Base-by-base conservation (phyloP, 176 grass and related monocot genomes). In the Musa troglodytarum region DNA sequence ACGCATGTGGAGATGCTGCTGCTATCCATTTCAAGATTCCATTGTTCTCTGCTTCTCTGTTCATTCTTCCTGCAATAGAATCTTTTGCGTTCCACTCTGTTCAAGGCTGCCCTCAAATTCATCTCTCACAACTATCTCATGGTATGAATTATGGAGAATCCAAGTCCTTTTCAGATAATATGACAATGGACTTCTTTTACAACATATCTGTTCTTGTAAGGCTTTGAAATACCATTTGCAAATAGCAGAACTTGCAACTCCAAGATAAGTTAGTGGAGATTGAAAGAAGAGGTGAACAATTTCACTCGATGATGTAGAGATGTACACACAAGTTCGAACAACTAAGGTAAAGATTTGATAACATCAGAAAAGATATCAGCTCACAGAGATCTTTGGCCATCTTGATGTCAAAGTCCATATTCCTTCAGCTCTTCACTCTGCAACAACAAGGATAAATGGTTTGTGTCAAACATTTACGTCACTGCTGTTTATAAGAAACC, bases 391-490 rank as follows among this genome's bases (percentile, higher is more conserved):
- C 0, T 10, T n/a, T 34, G 8, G 59, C 54, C 53, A 53, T 69
- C 65, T n/a, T 69, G n/a, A 21, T 1, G 16, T 10, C 7, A 19
- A 23, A 29, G 13, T 11, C 21, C 1, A 23, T 63, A 68, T 54
- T 3, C 20, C 49, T 54, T 79, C 67, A 80, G 58, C 78, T 73
- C 21, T 80, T 65, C 69, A 80, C 78, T 58, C 78, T 80, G 16
- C 15, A 21, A 14, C 4, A 80, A 25, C 0, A 15, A 19, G 12
- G 26, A 72, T 15, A 57, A 15, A n/a, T 53, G 24, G 1, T 17
- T 53, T 66, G 19, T 13, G 21, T 50, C 17, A 20, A 51, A 10
- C 4, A 50, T 54, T 17, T 68, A 43, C 54, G 1, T 0, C 43
- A 43, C 0, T 43, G 34, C 0, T 43, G 34, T 43, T 43, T 43